A percentile compares a stretch with the other conserved stretches of the same genome.
These are phyloP conservation scores for Pyrus betulifolia DNA, from an alignment of 306 rosid genomes.

Conservation along the genomic window DNA sequence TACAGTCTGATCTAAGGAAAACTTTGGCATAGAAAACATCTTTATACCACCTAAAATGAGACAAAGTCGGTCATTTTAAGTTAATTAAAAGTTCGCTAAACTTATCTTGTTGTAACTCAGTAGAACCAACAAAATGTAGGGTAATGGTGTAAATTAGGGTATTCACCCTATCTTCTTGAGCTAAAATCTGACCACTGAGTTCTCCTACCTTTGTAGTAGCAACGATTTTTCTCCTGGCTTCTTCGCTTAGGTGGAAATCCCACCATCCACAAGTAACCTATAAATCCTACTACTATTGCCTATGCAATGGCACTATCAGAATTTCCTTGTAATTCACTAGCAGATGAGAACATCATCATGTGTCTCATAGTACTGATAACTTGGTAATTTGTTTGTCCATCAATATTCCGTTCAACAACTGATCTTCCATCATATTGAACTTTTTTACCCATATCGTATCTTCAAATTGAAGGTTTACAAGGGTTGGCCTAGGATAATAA, in stretches of 20 bases:
- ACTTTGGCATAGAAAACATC: neutral
- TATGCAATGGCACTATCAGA: too few relatives aligned
- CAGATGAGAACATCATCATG: too few relatives aligned
- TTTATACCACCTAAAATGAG: neutral
- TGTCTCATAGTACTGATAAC: neutral
- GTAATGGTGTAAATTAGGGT: neutral
- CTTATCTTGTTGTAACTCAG: neutral
- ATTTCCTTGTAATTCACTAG: too few relatives aligned
- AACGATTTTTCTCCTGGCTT: neutral
- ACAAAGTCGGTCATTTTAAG: neutral
- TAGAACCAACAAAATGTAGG: neutral
- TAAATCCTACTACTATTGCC: too few relatives aligned
- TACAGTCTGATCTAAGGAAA: neutral
- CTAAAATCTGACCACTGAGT: neutral
- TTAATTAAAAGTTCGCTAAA: neutral
- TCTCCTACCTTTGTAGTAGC: neutral
- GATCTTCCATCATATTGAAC: neutral
- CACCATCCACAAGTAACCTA: neutral
- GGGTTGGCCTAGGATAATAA: neutral
- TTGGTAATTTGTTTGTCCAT: neutral
- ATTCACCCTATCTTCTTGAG: neutral
- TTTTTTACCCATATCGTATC: neutral
- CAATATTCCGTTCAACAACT: neutral
- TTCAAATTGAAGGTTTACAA: neutral
- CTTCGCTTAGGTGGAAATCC: neutral